Percentiles rank a stretch among this genome's conserved stretches.
Conservation (phyloP, 768 basidiomycete species). For the Tylopilus rubrobrunneus region DNA sequence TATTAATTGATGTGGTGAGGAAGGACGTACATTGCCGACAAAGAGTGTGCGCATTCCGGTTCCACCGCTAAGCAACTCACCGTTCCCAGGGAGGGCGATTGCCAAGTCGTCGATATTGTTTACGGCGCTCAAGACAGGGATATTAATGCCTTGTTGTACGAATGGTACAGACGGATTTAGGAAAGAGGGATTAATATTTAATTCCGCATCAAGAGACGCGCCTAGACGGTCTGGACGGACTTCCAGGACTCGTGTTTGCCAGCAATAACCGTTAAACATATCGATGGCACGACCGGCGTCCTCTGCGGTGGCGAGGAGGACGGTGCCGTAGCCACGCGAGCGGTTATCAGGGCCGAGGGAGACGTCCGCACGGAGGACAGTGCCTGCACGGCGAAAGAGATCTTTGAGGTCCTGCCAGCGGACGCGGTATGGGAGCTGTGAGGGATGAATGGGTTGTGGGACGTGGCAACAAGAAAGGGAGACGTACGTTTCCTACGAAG, state of each 20-base stretch:
- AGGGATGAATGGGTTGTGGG: background rate
- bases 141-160: slow-evolving; percentile 16
- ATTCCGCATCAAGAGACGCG: slow-evolving; percentile 25
- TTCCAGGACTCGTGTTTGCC: slow-evolving; percentile 91
- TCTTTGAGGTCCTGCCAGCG: slow-evolving; percentile 99
- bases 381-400: slow-evolving; percentile 93
- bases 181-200: slow-evolving; percentile 12
- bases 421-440: slow-evolving; percentile 89
- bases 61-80: slow-evolving; percentile 28
- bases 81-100: slow-evolving; percentile 7
- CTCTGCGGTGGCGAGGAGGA: slow-evolving; percentile 89
- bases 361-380: slow-evolving; percentile 75
- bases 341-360: slow-evolving; percentile 85
- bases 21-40: slow-evolving; percentile 76
- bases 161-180: slow-evolving; percentile 15
- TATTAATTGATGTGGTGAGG: slow-evolving; percentile 2
- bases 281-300: slow-evolving; percentile 94
- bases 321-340: slow-evolving; percentile 91
- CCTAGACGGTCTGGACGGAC: slow-evolving; percentile 82
- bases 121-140: slow-evolving; percentile 10
- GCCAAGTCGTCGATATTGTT: slow-evolving; percentile 19
- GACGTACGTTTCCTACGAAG: slow-evolving; percentile 89
- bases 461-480: background rate
- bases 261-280: slow-evolving; percentile 95
- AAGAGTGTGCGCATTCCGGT: slow-evolving; percentile 60